Base-by-base conservation (phyloP, 805 yeast genomes). In the Cyberlindnera xishuangbannaensis region DNA sequence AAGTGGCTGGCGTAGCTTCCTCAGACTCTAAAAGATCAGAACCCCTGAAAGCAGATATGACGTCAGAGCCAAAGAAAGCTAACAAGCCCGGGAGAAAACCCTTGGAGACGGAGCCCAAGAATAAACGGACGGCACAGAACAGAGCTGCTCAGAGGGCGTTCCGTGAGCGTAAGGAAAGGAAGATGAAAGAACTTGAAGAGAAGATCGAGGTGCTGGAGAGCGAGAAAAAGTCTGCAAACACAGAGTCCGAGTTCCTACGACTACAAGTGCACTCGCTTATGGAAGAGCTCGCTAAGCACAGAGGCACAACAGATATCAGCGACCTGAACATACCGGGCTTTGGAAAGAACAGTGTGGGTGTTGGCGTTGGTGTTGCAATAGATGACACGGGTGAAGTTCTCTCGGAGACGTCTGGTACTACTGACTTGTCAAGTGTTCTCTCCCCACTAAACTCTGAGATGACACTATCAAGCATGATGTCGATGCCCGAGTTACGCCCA, bases 111-210 rank as follows among this genome's bases (percentile, higher is more conserved):
- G 95, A 86, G 47, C 88, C 94, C 7, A 86, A 82, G 54, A 78
- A 76, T 50, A 90, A 85, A 66, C 69, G 98, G 48, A 86, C 95
- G 12, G 97, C 97, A 3, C 97, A 92, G 62, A 90, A 92, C 58
- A 72, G 97, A 50, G 97, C 97, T 4, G 97, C 97, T n/a, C 98
- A 92, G 61, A 69, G 97, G 35, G 97, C 97, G 6, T 90, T 86
- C 61, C 69, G 97, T 37, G 97, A 92, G 60, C 74, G 97, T 40
- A 90, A 90, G 57, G 97, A 90, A 58, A 70, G 69, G 31, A 85
- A 83, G 52, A 73, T 92, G 78, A 74, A 76, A 52, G 95, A 86
- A 44, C 67, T 90, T 41, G 96, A 88, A 55, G 78, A 76, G 29
- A 78, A 83, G 47, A 95, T 90, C 11, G 59, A 68, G 31, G 57